Evolutionary conservation across 1,284 basidiomycete genomes (phyloP), one percentile per base, ranked within the genome.

Genomic region (Ustilago trichophora): DNA sequence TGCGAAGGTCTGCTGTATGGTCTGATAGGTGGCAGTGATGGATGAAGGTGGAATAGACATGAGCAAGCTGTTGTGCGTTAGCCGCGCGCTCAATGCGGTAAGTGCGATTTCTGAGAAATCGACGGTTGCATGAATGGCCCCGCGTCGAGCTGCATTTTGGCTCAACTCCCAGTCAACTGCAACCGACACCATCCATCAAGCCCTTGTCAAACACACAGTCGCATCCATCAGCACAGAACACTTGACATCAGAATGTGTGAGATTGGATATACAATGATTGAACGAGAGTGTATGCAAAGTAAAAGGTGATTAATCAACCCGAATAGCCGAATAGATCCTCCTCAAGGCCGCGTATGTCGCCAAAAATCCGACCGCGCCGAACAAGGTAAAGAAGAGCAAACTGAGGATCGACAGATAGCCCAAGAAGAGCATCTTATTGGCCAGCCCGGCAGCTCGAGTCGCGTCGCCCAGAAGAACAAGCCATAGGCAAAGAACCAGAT

Each of bases 401-500:
- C 88, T 88, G 50, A 98, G 87, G 21, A 97, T 85, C 76, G 90
- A 85, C 53, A 98, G 85, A 82, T 98, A 98, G 24, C 94, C 93
- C 40, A 98, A 85, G 83, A 95, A 98, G 24, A 98, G 85, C 18
- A 90, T 86, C 42, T 91, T 87, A 76, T 91, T 93, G 3, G 92
- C 87, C 55, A 93, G 10, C 91, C 92, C 73, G 90, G 89, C 48
- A 98, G 86, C 25, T 88, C 91, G 21, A 97, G 85, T 21, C 92
- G 87, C 2, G 91, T 90, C 10, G 86, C 87, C 92, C 92, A 96
- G 81, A 95, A 97, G 81, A 91, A 91, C 3, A 91, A 70, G 4
- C 84, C 85, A 77, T 94, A 96, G 0, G 86, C 85, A 53, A 96
- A 85, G 27, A 98, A 84, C 94, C 95, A 98, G 82, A 96, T 88